Evolutionary conservation across 164 flowering plant genomes (phyloP).

Genomic region (Umbilicus rupestris): DNA sequence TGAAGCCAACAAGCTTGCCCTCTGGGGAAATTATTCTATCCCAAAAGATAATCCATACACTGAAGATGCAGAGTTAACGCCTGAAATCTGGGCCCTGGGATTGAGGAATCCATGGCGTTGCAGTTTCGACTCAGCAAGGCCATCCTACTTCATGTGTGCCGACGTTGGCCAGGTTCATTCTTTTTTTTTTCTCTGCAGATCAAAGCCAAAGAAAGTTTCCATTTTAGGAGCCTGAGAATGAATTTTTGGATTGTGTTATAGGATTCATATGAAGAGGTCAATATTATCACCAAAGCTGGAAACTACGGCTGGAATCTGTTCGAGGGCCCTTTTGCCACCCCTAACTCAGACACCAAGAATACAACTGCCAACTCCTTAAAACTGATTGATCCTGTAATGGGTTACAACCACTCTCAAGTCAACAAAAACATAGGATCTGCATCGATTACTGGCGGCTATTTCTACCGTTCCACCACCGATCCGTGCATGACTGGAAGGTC

Average conservation of each 20-base stretch:
- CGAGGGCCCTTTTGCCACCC: conserved; percentile 58
- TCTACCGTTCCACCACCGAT: conserved; percentile 66
- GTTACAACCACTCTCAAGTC: conserved; percentile 60
- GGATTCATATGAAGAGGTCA: conserved; percentile 79
- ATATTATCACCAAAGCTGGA: conserved; percentile 67
- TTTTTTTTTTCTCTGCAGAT: neutral
- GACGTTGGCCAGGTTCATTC: conserved; percentile 75
- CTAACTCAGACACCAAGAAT: conserved; percentile 40
- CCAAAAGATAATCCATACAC: conserved; percentile 75
- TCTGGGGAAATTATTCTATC: conserved; percentile 93
- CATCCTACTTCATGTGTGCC: conserved; percentile 79
- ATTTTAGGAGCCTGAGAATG: neutral
- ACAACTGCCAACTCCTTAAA: conserved; percentile 35
- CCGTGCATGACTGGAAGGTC: conserved; percentile 90
- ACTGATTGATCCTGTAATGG: conserved; percentile 68
- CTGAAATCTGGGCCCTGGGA: conserved; percentile 91
- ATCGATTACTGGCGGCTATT: conserved; percentile 72
- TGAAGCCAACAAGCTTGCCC: conserved; percentile 38
- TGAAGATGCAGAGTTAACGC: conserved; percentile 42
- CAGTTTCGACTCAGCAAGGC: conserved; percentile 81
- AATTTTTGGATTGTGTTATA: conserved; percentile 13
- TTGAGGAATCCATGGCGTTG: conserved; percentile 95
- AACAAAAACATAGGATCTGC: conserved; percentile 62
- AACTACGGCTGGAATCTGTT: conserved; percentile 84
- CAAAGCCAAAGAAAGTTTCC: neutral